Evolutionary conservation across 805 yeast genomes (phyloP).

Genomic region (Metschnikowia noctiluminum): DNA sequence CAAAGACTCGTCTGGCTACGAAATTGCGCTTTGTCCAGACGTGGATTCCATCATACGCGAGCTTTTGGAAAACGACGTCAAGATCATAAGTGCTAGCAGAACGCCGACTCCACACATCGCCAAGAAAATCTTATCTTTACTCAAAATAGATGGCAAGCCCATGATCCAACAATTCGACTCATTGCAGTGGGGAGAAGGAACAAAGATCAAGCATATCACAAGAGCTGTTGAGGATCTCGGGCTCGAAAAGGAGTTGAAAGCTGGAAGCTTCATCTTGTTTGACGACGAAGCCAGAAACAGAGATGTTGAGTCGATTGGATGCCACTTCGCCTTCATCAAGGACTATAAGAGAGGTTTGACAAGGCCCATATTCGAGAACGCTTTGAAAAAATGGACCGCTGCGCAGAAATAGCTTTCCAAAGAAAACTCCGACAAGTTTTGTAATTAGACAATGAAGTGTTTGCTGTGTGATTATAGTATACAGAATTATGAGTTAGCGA

Average conservation of each 20-base stretch:
- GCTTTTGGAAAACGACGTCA: constrained; percentile 45
- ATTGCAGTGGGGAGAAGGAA: constrained; percentile 67
- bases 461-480: not conserved
- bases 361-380: constrained; percentile 49
- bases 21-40: constrained; percentile 60
- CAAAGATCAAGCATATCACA: constrained; percentile 55
- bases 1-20: constrained; percentile 53
- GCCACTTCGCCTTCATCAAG: constrained; percentile 61
- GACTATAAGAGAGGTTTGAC: constrained; percentile 58
- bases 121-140: constrained; percentile 49
- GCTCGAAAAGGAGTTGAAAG: constrained; percentile 44
- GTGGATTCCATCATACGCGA: constrained; percentile 61
- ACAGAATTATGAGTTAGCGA: constrained; percentile 4
- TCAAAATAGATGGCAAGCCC: constrained; percentile 53
- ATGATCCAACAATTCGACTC: constrained; percentile 52
- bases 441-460: not conserved
- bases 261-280: constrained; percentile 46
- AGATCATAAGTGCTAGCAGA: constrained; percentile 70
- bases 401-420: constrained; percentile 1
- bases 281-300: constrained; percentile 79
- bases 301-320: constrained; percentile 72
- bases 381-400: constrained; percentile 30
- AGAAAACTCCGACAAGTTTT: not conserved
- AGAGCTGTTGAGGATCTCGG: constrained; percentile 47
- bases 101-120: constrained; percentile 83